Percentiles rank a stretch among this genome's conserved stretches.
Evolutionary conservation across 169 alveolate genomes (phyloP).

Genomic region (Cytauxzoon felis): DNA sequence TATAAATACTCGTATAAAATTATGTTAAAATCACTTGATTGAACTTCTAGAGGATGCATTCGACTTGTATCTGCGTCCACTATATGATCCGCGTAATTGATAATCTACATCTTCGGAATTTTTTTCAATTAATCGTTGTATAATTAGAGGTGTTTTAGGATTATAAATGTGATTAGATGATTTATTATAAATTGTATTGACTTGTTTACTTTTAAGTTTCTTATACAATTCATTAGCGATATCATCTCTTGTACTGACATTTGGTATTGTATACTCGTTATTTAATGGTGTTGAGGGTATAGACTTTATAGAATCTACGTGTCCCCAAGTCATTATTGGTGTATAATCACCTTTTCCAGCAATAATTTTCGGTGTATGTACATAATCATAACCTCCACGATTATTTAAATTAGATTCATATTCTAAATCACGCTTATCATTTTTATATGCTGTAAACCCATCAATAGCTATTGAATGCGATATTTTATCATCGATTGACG

Average conservation of each 20-base stretch:
- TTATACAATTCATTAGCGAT: slow-evolving; percentile 55
- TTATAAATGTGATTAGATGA: slow-evolving; percentile 6
- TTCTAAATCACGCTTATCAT: slow-evolving; percentile 31
- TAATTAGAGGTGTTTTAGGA: slow-evolving; percentile 37
- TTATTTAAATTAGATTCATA: slow-evolving; percentile 10
- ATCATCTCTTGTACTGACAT: slow-evolving; percentile 56
- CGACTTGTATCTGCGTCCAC: slow-evolving; percentile 30
- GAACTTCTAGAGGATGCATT: not conserved
- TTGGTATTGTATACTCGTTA: slow-evolving; percentile 57
- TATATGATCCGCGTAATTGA: slow-evolving; percentile 42
- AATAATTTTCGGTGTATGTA: slow-evolving; percentile 59
- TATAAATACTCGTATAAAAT: too few relatives aligned
- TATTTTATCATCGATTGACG: slow-evolving; percentile 41
- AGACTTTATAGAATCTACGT: slow-evolving; percentile 16
- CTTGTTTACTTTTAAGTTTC: slow-evolving; percentile 17
- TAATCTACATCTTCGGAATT: slow-evolving; percentile 32
- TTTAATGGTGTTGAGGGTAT: slow-evolving; percentile 11
- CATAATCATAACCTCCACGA: slow-evolving; percentile 45
- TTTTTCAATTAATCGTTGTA: slow-evolving; percentile 49
- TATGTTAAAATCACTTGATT: not conserved
- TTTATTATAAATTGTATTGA: slow-evolving; percentile 13
- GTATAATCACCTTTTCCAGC: slow-evolving; percentile 63
- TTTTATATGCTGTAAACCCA: slow-evolving; percentile 50
- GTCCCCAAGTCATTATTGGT: slow-evolving; percentile 65
- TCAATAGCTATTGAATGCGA: slow-evolving; percentile 54